Percentiles rank a stretch among this genome's conserved stretches.
phyloP scores from a whole-genome alignment of 805 yeast genomes.

The Yarrowia divulgata region DNA sequence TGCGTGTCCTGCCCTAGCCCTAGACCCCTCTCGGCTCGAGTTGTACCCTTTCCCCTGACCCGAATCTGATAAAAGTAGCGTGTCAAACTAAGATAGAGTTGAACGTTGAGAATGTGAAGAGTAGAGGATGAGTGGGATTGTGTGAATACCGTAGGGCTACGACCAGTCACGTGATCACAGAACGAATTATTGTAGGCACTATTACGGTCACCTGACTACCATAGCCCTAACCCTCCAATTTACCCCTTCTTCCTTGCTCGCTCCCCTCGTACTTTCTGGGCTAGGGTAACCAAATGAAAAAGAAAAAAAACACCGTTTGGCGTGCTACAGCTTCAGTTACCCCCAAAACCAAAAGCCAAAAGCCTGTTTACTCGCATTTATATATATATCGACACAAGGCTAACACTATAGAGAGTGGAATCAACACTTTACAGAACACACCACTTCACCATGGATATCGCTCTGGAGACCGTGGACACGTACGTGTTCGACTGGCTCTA shows the following conservation, averaged over 20 bases:
- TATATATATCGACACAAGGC: neutral
- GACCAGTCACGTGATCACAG: neutral
- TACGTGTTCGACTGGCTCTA: constrained; percentile 76
- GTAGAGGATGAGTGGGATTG: neutral
- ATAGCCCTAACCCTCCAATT: neutral
- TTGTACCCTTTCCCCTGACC: neutral
- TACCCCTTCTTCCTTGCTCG: neutral
- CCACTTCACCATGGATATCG: constrained; percentile 78
- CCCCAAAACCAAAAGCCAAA: constrained; percentile 25
- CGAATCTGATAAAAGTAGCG: constrained; percentile 35
- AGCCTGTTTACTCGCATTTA: constrained; percentile 4
- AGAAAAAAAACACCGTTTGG: neutral
- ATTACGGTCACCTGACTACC: neutral
- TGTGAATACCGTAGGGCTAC: too few relatives aligned
- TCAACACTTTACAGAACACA: too few relatives aligned
- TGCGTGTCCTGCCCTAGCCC: neutral
- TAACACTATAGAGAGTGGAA: neutral
- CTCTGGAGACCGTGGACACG: constrained; percentile 79
- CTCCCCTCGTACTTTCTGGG: constrained; percentile 15
- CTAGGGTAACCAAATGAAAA: constrained; percentile 13
- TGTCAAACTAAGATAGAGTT: constrained; percentile 18
- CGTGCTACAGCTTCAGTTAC: neutral
- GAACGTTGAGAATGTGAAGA: constrained; percentile 4
- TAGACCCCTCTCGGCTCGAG: neutral
- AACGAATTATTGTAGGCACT: too few relatives aligned